Base-by-base conservation (phyloP, 2,329 filamentous ascomycete species). In the Didymella pomorum region DNA sequence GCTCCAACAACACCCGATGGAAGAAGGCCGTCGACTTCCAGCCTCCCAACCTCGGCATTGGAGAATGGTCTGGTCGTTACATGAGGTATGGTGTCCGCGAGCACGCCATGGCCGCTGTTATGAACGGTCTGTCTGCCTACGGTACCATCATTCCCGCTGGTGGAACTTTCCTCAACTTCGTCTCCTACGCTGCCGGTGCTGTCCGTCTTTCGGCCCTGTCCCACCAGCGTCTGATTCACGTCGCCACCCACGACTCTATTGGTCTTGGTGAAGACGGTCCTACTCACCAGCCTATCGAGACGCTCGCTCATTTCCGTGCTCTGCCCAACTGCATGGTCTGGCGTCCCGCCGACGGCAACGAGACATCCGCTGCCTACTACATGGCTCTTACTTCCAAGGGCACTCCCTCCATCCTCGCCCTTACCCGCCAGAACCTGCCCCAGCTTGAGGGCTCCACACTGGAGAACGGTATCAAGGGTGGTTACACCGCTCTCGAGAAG, bases 301-400 rank as follows among this genome's bases (percentile, higher is more conserved):
- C 93, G 43, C 88, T 98, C 65, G 90, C 93, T 61, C 95, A 98
- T 83, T 98, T 98, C 92, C 94, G 95, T 79, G 95, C 95, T 67
- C 87, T 98, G 71, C 95, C 95, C 77, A 99, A 99, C 89, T 91
- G 90, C 86, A 97, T 98, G 92, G 94, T 98, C 74, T 98, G 95
- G 95, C 93, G 95, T 77, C 95, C 95, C 70, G 94, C 95, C 73
- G 95, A 98, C 76, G 94, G 94, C 76, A 98, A 98, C 84, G 95
- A 99, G 90, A 95, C 91, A 72, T 96, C 91, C 77, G 94, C 93
- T 74, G 94, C 95, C 70, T 99, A 98, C 88, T 98, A 98, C 83
- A 86, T 96, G 74, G 92, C 93, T 48, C 84, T 99, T 70, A 97
- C 91, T 68, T 90, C 92, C 73, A 92, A 92, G 83, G 84, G 89